Evolutionary conservation across 371 early-diverging fungal genomes (phyloP), one percentile per base, ranked within the genome.

Genomic region (Parasitella parasitica): DNA sequence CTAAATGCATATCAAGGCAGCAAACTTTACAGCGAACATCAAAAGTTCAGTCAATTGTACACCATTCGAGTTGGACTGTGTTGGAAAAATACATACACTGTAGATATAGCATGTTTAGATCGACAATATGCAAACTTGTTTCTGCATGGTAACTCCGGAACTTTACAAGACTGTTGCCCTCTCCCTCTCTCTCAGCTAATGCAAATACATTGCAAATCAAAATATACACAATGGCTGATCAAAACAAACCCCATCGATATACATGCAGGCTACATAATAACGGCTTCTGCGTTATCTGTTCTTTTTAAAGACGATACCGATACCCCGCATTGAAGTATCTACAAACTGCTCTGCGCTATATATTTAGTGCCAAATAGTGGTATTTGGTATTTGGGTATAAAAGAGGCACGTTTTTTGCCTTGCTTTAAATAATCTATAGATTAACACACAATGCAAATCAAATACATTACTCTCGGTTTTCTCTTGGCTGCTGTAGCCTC

Each of bases 401-500:
- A 43, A 43, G 43, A 43, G 22, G 43, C 43, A 3, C 12, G 43
- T 1, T 43, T 16, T 3, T 20, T 30, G 8, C 5, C 8, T 30
- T 30, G 30, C 30, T 30, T 30, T 30, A 30, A 30, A 30, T 30
- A 30, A 38, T 38, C 15, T n/a, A n/a, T n/a, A n/a, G n/a, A n/a
- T n/a, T n/a, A n/a, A n/a, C n/a, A n/a, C n/a, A 49, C 49, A 49
- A 50, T 50, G 50, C 50, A 50, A 50, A 28, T 50, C 28, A 50
- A 50, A n/a, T 50, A 28, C 30, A 26, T 50, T 16, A 27, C 50
- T 50, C 50, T 50, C 9, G 50, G 50, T 50, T 16, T 50, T n/a
- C 15, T 26, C 27, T 13, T 50, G 9, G 43, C 43, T 11, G 4
- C 27, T 26, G 50, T 50, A n/a, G 43, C 43, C 4, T 28, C 30